Percentiles rank a stretch among this genome's conserved stretches.
Conservation (phyloP, 108 stramenopile species). For the Nitzschia inconspicua region DNA sequence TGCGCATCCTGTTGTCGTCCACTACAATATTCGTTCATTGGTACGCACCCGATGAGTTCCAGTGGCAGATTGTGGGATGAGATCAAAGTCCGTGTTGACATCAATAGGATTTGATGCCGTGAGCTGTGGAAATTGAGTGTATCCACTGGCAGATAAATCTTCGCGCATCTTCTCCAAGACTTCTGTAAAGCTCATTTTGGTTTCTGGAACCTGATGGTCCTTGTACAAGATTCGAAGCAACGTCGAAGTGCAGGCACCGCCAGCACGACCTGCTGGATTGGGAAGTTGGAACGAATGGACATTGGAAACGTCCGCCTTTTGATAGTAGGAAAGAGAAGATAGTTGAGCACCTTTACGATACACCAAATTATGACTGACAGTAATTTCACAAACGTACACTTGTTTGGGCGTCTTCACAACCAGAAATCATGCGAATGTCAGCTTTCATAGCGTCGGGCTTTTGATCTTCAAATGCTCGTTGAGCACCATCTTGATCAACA, state of each 20-base stretch:
- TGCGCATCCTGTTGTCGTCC: too few relatives aligned
- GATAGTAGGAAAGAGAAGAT: too few relatives aligned
- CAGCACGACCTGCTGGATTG: slow-evolving; percentile 67
- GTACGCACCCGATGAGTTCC: slow-evolving; percentile 28
- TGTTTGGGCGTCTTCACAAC: slow-evolving; percentile 73
- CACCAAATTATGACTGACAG: too few relatives aligned
- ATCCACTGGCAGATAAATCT: slow-evolving; percentile 35
- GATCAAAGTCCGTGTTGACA: slow-evolving; percentile 27
- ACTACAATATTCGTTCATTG: too few relatives aligned
- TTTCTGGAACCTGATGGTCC: slow-evolving; percentile 36
- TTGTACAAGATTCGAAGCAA: slow-evolving; percentile 67
- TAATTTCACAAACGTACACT: too few relatives aligned
- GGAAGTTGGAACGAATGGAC: slow-evolving; percentile 65
- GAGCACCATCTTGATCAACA: background rate
- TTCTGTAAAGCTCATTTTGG: slow-evolving; percentile 64
- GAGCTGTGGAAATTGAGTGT: slow-evolving; percentile 62
- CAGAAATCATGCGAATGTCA: slow-evolving; percentile 27
- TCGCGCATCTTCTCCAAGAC: slow-evolving; percentile 60
- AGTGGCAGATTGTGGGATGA: slow-evolving; percentile 20
- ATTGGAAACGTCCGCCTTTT: slow-evolving; percentile 42
- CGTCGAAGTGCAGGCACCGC: slow-evolving; percentile 88
- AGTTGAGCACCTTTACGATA: too few relatives aligned
- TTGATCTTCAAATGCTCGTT: slow-evolving; percentile 17
- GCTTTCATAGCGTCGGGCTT: slow-evolving; percentile 11
- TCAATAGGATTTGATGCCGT: slow-evolving; percentile 46